A percentile compares a stretch with the other conserved stretches of the same genome.
Conservation (phyloP, 1,139 yeast species). For the Hemisphaericaspora subhashii region DNA sequence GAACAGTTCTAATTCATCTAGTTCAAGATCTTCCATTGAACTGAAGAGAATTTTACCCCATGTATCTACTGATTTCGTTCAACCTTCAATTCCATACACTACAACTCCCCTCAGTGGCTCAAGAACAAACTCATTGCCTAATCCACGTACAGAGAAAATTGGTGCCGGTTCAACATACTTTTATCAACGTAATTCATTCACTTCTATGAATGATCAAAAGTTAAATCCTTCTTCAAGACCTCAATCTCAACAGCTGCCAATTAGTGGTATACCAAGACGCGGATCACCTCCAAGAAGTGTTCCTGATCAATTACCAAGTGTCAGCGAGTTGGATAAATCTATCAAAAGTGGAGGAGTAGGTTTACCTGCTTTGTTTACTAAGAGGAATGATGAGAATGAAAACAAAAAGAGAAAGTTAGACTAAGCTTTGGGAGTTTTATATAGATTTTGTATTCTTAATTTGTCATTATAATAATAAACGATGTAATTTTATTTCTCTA, state of each 20-base stretch:
- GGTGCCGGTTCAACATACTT: constrained; percentile 9
- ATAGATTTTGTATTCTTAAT: constrained; percentile 3
- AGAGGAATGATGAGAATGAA: constrained; percentile 6
- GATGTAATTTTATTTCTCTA: constrained; percentile 1
- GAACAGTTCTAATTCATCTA: constrained; percentile 1
- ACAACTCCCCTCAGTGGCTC: constrained; percentile 14
- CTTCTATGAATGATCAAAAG: constrained; percentile 20
- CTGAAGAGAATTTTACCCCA: constrained; percentile 3
- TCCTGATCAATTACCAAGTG: constrained; percentile 28
- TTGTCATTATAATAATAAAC: constrained; percentile 1
- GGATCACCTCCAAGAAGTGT: constrained; percentile 10
- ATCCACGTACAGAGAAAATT: constrained; percentile 21
- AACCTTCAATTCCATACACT: constrained; percentile 4
- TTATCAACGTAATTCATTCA: constrained; percentile 16
- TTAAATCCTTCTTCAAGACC: neutral
- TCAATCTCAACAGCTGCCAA: constrained; percentile 5
- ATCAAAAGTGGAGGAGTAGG: constrained; percentile 19
- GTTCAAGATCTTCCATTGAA: constrained; percentile 6
- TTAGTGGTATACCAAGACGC: constrained; percentile 3
- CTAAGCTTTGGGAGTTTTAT: constrained; percentile 1
- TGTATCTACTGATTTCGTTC: neutral
- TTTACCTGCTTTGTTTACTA: constrained; percentile 10
- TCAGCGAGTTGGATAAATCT: constrained; percentile 38
- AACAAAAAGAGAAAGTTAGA: constrained; percentile 12
- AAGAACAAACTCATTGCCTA: constrained; percentile 27